Conservation (phyloP, 768 basidiomycete species). For the Leucocoprinus leucothites region DNA sequence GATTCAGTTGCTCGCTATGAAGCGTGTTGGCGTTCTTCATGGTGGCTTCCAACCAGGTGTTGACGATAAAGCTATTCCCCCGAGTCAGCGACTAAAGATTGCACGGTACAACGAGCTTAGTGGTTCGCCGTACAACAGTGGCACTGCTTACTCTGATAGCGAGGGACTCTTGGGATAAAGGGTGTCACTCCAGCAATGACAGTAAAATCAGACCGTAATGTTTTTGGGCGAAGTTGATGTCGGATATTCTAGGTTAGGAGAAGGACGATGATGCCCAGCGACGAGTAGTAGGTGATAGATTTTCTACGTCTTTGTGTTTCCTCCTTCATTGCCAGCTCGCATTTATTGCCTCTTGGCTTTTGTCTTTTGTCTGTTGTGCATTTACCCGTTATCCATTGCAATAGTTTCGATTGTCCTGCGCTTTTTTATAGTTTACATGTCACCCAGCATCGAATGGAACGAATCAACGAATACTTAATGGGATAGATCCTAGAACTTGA, state of each 20-base stretch:
- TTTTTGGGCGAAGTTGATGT: not conserved
- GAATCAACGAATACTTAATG: too few species aligned
- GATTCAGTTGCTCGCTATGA: slow-evolving; percentile 59
- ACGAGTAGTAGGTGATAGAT: not conserved
- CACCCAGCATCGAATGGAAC: not conserved
- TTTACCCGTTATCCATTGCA: slow-evolving; percentile 2
- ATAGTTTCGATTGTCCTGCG: not conserved
- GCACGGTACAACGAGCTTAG: slow-evolving; percentile 56
- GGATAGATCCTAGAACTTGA: too few species aligned
- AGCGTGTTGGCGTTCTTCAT: slow-evolving; percentile 62
- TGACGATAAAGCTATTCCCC: slow-evolving; percentile 66
- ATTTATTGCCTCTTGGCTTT: not conserved
- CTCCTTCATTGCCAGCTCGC: too few species aligned
- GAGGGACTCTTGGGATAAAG: slow-evolving; percentile 45
- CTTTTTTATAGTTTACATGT: not conserved
- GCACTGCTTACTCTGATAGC: slow-evolving; percentile 55
- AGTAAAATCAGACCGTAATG: not conserved
- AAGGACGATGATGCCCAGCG: not conserved
- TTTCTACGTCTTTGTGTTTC: not conserved
- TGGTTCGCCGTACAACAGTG: slow-evolving; percentile 47
- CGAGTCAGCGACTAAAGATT: slow-evolving; percentile 69
- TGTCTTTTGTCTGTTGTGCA: slow-evolving; percentile 6
- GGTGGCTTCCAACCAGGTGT: slow-evolving; percentile 56
- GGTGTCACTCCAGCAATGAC: not conserved
- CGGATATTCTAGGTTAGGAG: slow-evolving; percentile 1